phyloP scores from a whole-genome alignment of 495 filamentous ascomycete genomes.

The Arthonia radiata region DNA sequence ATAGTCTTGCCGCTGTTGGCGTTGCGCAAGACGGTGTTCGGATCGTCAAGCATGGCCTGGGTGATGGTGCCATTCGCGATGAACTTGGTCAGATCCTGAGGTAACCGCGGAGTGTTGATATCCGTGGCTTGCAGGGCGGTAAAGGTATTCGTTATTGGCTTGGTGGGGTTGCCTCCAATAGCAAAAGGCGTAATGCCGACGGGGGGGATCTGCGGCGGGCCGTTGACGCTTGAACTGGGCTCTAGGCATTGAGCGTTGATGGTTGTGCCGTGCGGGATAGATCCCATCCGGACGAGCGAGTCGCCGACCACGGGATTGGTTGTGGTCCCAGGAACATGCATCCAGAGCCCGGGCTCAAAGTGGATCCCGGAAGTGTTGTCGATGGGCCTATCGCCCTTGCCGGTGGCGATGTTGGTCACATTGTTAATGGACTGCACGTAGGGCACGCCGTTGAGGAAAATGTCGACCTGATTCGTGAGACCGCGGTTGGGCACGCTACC shows the following conservation, averaged over 20 bases:
- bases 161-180: slow-evolving; percentile 4
- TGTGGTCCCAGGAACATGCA: slow-evolving; percentile 6
- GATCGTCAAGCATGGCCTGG: slow-evolving; percentile 8
- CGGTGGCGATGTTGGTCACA: slow-evolving; percentile 4
- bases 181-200: slow-evolving; percentile 10
- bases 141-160: no score
- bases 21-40: slow-evolving; percentile 7
- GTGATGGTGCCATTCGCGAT: slow-evolving; percentile 11
- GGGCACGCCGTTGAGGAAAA: slow-evolving; percentile 6
- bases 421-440: slow-evolving; percentile 7
- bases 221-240: slow-evolving; percentile 3
- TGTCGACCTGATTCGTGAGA: slow-evolving; percentile 5
- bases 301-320: slow-evolving; percentile 3
- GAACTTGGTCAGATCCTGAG: slow-evolving; percentile 10
- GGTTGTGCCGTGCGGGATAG: slow-evolving; percentile 14
- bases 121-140: slow-evolving; percentile 4
- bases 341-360: slow-evolving; percentile 9
- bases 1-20: slow-evolving; percentile 9
- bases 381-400: slow-evolving; percentile 9
- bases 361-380: slow-evolving; percentile 5
- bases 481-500: slow-evolving; percentile 8
- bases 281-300: slow-evolving; percentile 10
- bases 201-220: slow-evolving; percentile 4
- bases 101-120: slow-evolving; percentile 7
- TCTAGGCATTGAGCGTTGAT: slow-evolving; percentile 12